Evolutionary conservation across 2,329 filamentous ascomycete species (phyloP).

Genomic region (Pyrenochaeta sp.): DNA sequence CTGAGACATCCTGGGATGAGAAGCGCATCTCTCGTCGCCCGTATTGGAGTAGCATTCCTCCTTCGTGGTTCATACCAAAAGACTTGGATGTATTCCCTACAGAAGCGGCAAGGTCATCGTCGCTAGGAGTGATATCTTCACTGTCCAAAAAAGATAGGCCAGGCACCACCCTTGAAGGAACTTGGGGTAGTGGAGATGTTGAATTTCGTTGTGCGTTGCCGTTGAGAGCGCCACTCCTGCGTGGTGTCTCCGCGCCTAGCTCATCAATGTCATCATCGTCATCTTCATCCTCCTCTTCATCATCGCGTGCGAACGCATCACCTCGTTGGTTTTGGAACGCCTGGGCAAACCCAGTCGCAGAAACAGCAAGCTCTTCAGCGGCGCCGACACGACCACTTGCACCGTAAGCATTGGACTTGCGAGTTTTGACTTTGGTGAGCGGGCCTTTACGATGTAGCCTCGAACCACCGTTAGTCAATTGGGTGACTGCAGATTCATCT

Average conservation of each 20-base stretch:
- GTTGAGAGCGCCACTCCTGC: constrained; percentile 22
- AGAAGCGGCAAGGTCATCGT: constrained; percentile 30
- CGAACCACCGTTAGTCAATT: constrained; percentile 21
- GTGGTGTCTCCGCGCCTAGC: constrained; percentile 15
- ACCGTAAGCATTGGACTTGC: constrained; percentile 49
- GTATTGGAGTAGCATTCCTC: background rate
- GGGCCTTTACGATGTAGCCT: constrained; percentile 32
- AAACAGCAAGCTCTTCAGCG: constrained; percentile 37
- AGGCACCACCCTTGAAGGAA: constrained; percentile 9
- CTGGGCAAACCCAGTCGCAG: constrained; percentile 41
- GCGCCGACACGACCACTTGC: constrained; percentile 42
- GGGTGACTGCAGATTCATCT: constrained; percentile 32
- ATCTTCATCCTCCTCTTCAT: constrained; percentile 23
- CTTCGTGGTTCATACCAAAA: constrained; percentile 19
- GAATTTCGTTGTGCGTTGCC: constrained; percentile 13
- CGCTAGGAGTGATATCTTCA: constrained; percentile 27
- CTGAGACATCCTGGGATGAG: background rate
- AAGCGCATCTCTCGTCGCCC: background rate
- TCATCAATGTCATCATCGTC: constrained; percentile 23
- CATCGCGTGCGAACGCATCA: constrained; percentile 34
- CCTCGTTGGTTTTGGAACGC: constrained; percentile 42
- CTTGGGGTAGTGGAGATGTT: constrained; percentile 10
- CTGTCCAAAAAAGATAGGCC: constrained; percentile 28
- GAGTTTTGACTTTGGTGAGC: constrained; percentile 41
- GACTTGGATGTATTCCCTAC: constrained; percentile 43